A percentile compares a stretch with the other conserved stretches of the same genome.
These are phyloP conservation scores for Colletotrichum liriopes DNA, from an alignment of 2,329 filamentous ascomycete genomes.

Conservation along the genomic window DNA sequence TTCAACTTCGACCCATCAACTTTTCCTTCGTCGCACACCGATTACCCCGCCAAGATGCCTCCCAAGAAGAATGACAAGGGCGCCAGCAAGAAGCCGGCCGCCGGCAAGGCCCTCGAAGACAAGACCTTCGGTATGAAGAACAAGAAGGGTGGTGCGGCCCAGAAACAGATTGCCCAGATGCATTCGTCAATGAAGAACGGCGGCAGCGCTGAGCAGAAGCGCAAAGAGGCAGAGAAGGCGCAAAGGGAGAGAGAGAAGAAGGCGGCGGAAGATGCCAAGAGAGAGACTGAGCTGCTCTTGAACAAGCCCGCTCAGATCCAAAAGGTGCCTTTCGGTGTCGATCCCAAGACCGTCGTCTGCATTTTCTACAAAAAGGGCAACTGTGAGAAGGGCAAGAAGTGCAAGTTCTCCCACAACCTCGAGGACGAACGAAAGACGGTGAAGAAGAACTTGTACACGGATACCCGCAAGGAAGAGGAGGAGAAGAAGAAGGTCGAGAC, in stretches of 20 bases:
- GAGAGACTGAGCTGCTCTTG: slow-evolving; percentile 85
- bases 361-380: slow-evolving; percentile 98
- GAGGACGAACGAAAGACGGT: slow-evolving; percentile 91
- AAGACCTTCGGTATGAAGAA: slow-evolving; percentile 99
- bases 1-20: slow-evolving; percentile 3
- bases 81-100: slow-evolving; percentile 67
- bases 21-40: slow-evolving; percentile 37
- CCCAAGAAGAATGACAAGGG: slow-evolving; percentile 74
- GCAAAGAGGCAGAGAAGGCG: slow-evolving; percentile 77
- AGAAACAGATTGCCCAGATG: slow-evolving; percentile 92
- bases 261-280: slow-evolving; percentile 87
- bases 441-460: slow-evolving; percentile 93
- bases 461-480: slow-evolving; percentile 81
- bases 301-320: slow-evolving; percentile 95
- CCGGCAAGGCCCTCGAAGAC: slow-evolving; percentile 83
- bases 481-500: slow-evolving; percentile 91
- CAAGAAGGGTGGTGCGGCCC: slow-evolving; percentile 93
- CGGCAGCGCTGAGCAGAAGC: slow-evolving; percentile 90
- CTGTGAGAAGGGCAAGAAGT: slow-evolving; percentile 97
- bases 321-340: slow-evolving; percentile 97
- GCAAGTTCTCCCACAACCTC: slow-evolving; percentile 96
- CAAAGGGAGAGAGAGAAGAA: slow-evolving; percentile 88
- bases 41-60: slow-evolving; percentile 72
- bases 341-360: slow-evolving; percentile 97
- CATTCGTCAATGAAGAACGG: slow-evolving; percentile 80